A percentile compares a stretch with the other conserved stretches of the same genome.
phyloP scores from a whole-genome alignment of 192 early-diverging fungal species.

The Rhizophagus clarus region DNA sequence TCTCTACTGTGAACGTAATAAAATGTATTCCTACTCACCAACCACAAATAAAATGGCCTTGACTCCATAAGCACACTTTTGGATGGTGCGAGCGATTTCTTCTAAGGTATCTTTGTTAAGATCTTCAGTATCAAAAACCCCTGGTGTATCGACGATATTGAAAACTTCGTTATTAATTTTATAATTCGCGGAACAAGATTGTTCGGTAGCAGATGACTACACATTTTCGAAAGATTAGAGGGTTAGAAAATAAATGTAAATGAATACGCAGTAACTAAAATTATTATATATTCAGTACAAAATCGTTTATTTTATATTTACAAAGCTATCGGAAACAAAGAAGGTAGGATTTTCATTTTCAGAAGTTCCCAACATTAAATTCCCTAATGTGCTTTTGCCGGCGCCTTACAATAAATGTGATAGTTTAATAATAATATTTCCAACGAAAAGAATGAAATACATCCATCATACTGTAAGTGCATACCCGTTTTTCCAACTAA shows the following conservation, averaged over 20 bases:
- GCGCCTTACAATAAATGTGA: not conserved
- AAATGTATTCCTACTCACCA: not conserved
- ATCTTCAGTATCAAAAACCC: not conserved
- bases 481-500: constrained; percentile 16
- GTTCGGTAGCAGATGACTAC: too few relatives aligned
- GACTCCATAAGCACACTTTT: not conserved
- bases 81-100: not conserved
- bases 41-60: constrained; percentile 7
- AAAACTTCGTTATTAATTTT: not conserved
- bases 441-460: too few relatives aligned
- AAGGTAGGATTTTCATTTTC: too few relatives aligned
- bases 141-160: not conserved
- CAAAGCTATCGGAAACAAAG: too few relatives aligned
- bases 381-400: constrained; percentile 4
- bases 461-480: too few relatives aligned
- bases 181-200: too few relatives aligned
- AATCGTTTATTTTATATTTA: too few relatives aligned
- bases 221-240: too few relatives aligned
- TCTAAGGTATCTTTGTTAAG: not conserved
- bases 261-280: too few relatives aligned
- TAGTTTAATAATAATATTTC: too few relatives aligned
- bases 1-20: not conserved
- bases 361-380: not conserved
- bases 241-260: too few relatives aligned
- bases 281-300: too few relatives aligned